Conservation (phyloP, 2,329 filamentous ascomycete genomes). For the Drechmeria coniospora region DNA sequence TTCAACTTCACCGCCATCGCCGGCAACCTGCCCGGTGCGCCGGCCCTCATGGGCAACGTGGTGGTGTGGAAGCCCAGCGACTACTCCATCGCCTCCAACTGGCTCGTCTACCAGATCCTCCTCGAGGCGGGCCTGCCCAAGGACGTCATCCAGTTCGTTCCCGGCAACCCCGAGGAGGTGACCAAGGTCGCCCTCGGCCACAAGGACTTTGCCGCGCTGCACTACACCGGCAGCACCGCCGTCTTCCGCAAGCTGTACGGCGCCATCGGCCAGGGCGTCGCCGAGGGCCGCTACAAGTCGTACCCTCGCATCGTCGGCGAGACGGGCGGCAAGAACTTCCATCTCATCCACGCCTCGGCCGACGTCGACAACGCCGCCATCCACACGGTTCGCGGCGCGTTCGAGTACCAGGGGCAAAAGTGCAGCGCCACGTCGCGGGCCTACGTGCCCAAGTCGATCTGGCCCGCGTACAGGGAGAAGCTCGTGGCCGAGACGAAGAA, state of each 20-base stretch:
- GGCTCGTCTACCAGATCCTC: constrained; percentile 79
- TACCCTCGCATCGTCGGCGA: constrained; percentile 86
- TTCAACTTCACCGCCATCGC: constrained; percentile 98
- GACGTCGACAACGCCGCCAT: constrained; percentile 65
- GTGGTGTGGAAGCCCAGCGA: constrained; percentile 96
- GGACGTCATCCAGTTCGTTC: constrained; percentile 86
- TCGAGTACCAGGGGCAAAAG: constrained; percentile 86
- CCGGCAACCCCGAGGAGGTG: constrained; percentile 72
- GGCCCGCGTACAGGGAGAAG: constrained; percentile 53
- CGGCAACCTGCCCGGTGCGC: constrained; percentile 69
- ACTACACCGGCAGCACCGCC: constrained; percentile 86
- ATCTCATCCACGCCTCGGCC: constrained; percentile 63
- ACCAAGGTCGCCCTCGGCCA: constrained; percentile 65
- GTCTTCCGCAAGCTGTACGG: constrained; percentile 85
- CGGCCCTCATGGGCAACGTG: constrained; percentile 84
- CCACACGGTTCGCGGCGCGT: constrained; percentile 73
- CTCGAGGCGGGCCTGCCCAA: constrained; percentile 79
- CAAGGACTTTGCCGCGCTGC: constrained; percentile 72
- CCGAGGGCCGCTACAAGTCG: constrained; percentile 64
- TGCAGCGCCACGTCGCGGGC: constrained; percentile 71
- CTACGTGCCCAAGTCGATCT: constrained; percentile 63
- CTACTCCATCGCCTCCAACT: constrained; percentile 76
- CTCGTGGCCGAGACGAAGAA: constrained; percentile 53
- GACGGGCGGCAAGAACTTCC: constrained; percentile 90
- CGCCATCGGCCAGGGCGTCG: constrained; percentile 67